Evolutionary conservation across 2,329 filamentous ascomycete genomes (phyloP).

Genomic region (Harringtonia aguacate): DNA sequence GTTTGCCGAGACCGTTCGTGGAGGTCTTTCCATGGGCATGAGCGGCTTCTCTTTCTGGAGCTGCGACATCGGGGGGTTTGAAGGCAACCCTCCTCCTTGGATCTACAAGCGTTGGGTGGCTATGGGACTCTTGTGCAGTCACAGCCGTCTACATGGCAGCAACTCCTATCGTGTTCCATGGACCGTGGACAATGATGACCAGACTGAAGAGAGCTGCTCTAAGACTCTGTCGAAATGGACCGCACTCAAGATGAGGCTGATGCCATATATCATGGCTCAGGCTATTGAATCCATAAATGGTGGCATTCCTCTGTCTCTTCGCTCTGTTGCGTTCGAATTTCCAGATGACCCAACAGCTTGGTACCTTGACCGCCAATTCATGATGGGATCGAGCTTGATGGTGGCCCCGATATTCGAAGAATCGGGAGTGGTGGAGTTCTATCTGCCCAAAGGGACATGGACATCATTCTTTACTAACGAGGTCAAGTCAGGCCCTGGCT

Average conservation of each 20-base stretch:
- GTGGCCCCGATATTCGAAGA: constrained; percentile 56
- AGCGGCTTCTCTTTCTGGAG: constrained; percentile 20
- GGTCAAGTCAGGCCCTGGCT: too few relatives aligned
- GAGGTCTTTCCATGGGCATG: constrained; percentile 18
- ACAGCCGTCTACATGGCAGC: constrained; percentile 60
- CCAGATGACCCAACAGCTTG: constrained; percentile 59
- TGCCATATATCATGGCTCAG: constrained; percentile 41
- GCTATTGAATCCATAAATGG: constrained; percentile 11
- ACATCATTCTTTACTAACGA: too few relatives aligned
- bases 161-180: constrained; percentile 65
- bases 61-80: constrained; percentile 35
- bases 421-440: constrained; percentile 54
- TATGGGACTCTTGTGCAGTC: constrained; percentile 61
- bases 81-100: constrained; percentile 54
- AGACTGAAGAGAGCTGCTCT: constrained; percentile 41
- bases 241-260: constrained; percentile 37
- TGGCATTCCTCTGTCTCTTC: constrained; percentile 31
- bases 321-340: constrained; percentile 60
- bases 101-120: constrained; percentile 72
- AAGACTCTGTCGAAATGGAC: constrained; percentile 36
- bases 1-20: constrained; percentile 49
- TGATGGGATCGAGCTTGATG: constrained; percentile 56
- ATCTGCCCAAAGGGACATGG: constrained; percentile 30
- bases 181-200: constrained; percentile 56
- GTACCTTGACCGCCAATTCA: constrained; percentile 60